Conservation (phyloP, 352 stramenopile species). For the Pythium myriotylum region DNA sequence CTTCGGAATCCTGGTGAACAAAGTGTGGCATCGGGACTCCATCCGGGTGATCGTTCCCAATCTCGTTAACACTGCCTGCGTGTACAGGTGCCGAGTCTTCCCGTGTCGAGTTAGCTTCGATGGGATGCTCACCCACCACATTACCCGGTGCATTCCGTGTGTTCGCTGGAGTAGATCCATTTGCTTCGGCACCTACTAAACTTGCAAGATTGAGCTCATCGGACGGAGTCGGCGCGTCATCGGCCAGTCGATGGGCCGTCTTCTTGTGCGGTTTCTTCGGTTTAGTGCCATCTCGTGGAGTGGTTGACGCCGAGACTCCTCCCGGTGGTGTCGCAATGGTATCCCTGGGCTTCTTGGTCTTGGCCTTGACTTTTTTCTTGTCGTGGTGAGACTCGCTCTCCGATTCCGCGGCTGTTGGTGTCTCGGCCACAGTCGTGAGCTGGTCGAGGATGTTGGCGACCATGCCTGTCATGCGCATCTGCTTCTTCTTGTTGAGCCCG, state of each 20-base stretch:
- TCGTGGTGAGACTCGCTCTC: slow-evolving; percentile 22
- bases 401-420: slow-evolving; percentile 11
- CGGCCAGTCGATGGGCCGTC: slow-evolving; percentile 1
- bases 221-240: background rate
- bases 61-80: no score
- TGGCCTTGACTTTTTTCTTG: slow-evolving; percentile 21
- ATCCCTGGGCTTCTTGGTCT: slow-evolving; percentile 12
- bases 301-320: slow-evolving; percentile 2
- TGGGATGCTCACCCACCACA: no score
- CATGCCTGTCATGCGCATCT: slow-evolving; percentile 62
- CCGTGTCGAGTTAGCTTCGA: no score
- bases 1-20: no score
- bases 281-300: slow-evolving; percentile 4
- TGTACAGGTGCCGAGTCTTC: no score
- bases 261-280: slow-evolving; percentile 8
- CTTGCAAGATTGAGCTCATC: no score
- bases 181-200: no score
- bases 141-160: no score
- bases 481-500: slow-evolving; percentile 46
- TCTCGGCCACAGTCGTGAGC: slow-evolving; percentile 27
- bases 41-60: no score
- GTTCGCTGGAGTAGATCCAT: no score
- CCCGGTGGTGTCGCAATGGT: background rate
- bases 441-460: slow-evolving; percentile 63
- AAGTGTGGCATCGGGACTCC: no score